Evolutionary conservation across 345 rosid genomes (phyloP), one percentile per base, ranked within the genome.

Genomic region (Dimocarpus longan): DNA sequence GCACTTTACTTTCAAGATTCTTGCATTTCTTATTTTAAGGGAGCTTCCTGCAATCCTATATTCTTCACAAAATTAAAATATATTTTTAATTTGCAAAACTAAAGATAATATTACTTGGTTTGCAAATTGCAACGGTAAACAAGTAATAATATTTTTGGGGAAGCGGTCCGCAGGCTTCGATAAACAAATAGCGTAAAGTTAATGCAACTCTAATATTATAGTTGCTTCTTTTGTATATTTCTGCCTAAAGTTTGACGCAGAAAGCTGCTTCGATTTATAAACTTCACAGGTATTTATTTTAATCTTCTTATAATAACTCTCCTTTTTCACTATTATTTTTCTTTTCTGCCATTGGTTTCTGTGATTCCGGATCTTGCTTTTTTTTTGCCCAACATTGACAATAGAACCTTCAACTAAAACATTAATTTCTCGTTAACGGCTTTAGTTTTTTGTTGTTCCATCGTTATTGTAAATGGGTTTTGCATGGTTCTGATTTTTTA

Each of bases 201-300:
- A 1, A 28, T 8, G 74, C 59, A 19, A 56, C 11, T 42, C 37
- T 52, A 52, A 11, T 52, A 52, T 52, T 57, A 18, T 57, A 18
- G 21, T 19, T 57, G 63, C 63, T n/a, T 24, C 3, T 32, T 37
- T n/a, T 10, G 1, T 19, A 8, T 1, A 46, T 70, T 48, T 43
- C 5, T 48, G 42, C 13, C 9, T 5, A 9, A 70, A 50, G 24
- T 11, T 50, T 50, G 28, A 26, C 22, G 3, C 16, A 9, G 57
- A 63, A 6, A 44, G 62, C 70, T 44, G 18, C 24, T 24, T 26
- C 50, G 59, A 64, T 75, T 74, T 46, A 37, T 28, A 19, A 46
- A 24, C 78, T 75, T 50, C 9, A 32, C 3, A 48, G 78, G 78
- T 75, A 48, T 8, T 32, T 18, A n/a, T 37, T 56, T 32, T 28